A percentile compares a stretch with the other conserved stretches of the same genome.
Conservation (phyloP, 257 asterid species). For the Datura wrightii region DNA sequence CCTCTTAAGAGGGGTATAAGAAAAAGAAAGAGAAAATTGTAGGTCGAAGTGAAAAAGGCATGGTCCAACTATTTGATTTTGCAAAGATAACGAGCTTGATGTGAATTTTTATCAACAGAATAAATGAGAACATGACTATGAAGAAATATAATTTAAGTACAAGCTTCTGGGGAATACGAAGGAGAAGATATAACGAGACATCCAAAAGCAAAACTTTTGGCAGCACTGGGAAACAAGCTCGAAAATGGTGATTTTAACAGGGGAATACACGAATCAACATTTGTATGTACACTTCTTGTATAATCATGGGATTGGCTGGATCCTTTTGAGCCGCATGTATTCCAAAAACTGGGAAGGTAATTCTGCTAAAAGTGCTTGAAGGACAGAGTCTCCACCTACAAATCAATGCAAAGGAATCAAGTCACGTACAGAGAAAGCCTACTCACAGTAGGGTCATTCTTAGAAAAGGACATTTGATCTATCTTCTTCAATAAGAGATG, state of each 20-base stretch:
- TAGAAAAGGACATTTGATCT: not conserved
- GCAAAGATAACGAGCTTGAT: not conserved
- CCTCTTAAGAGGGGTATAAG: not conserved
- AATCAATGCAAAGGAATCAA: slow-evolving; percentile 29
- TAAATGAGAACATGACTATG: slow-evolving; percentile 5
- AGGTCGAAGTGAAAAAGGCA: not conserved
- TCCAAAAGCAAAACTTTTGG: not conserved
- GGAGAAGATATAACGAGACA: not conserved
- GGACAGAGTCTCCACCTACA: slow-evolving; percentile 86
- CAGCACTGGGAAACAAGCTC: not conserved
- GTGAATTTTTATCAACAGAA: not conserved
- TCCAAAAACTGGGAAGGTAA: slow-evolving; percentile 86
- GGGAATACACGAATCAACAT: not conserved
- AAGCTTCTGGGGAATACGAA: slow-evolving; percentile 5
- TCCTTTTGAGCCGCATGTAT: slow-evolving; percentile 52
- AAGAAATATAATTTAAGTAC: slow-evolving; percentile 22
- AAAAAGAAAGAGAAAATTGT: not conserved
- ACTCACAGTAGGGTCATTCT: not conserved
- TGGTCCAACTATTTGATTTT: not conserved
- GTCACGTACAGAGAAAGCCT: slow-evolving; percentile 22
- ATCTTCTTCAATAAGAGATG: not conserved
- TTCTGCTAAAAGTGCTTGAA: slow-evolving; percentile 88
- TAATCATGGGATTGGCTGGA: slow-evolving; percentile 57
- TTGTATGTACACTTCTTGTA: slow-evolving; percentile 58
- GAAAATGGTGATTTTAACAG: not conserved